phyloP scores from a whole-genome alignment of 306 rosid species.

The Carpinus viminea region DNA sequence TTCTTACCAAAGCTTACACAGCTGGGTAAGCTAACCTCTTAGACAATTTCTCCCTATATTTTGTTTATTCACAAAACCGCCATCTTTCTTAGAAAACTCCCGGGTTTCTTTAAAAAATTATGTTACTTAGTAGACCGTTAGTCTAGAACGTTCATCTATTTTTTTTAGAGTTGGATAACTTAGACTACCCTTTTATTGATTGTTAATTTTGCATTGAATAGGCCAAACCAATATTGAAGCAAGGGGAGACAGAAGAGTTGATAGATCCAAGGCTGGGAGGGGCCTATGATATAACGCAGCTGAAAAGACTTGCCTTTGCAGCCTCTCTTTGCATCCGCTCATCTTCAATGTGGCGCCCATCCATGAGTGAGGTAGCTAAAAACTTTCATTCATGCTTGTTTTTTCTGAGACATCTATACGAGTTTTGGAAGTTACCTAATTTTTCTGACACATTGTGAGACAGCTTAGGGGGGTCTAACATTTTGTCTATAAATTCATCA shows the following conservation, averaged over 20 bases:
- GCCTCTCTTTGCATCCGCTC: constrained; percentile 84
- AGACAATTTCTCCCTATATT: background rate
- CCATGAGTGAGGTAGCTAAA: constrained; percentile 71
- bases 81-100: constrained; percentile 17
- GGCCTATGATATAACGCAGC: constrained; percentile 56
- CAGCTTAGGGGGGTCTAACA: background rate
- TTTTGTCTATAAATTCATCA: background rate
- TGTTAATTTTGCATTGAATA: constrained; percentile 28
- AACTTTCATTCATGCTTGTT: too few species aligned
- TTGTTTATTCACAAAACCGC: constrained; percentile 16
- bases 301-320: constrained; percentile 67
- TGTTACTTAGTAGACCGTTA: too few species aligned
- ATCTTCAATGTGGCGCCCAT: constrained; percentile 79
- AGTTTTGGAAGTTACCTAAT: background rate
- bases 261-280: constrained; percentile 86
- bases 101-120: too few species aligned
- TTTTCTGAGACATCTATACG: background rate
- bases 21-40: constrained; percentile 56
- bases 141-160: too few species aligned
- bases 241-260: constrained; percentile 63
- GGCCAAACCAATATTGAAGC: constrained; percentile 90
- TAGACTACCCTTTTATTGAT: background rate
- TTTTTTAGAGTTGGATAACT: background rate
- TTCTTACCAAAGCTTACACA: constrained; percentile 87
- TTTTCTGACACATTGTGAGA: background rate